Evolutionary conservation across 2,329 filamentous ascomycete genomes (phyloP).

Genomic region (Peltaster fructicola): DNA sequence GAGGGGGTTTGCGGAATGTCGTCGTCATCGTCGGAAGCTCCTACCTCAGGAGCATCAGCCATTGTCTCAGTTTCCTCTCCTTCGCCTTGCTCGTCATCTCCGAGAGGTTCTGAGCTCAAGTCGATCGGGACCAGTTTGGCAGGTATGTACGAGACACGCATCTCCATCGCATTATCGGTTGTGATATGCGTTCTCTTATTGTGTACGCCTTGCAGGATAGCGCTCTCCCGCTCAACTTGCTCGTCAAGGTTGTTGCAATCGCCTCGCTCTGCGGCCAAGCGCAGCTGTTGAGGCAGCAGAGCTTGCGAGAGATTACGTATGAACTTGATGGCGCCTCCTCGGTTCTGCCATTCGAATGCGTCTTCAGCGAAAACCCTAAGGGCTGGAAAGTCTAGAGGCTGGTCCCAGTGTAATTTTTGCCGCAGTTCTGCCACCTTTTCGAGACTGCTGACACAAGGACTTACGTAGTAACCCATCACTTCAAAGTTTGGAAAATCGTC

Average conservation of each 20-base stretch:
- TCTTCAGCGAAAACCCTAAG: constrained; percentile 60
- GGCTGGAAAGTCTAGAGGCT: constrained; percentile 44
- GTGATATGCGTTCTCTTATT: constrained; percentile 51
- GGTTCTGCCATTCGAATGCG: constrained; percentile 72
- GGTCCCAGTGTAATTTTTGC: constrained; percentile 40
- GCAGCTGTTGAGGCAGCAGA: constrained; percentile 45
- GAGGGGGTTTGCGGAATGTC: constrained; percentile 10
- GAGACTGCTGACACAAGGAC: constrained; percentile 59
- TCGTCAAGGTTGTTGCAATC: constrained; percentile 10
- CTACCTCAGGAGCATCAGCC: constrained; percentile 16
- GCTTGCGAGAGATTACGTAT: constrained; percentile 63
- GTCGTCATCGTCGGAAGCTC: constrained; percentile 16
- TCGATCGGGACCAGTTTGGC: constrained; percentile 61
- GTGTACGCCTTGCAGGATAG: constrained; percentile 48
- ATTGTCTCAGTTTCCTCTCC: too few species aligned
- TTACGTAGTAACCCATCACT: constrained; percentile 71
- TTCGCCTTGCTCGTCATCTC: constrained; percentile 26
- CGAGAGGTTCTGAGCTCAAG: constrained; percentile 55
- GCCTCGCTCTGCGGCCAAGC: constrained; percentile 18
- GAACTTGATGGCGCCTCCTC: constrained; percentile 66
- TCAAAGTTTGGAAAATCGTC: constrained; percentile 64
- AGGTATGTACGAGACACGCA: constrained; percentile 64
- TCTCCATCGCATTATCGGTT: constrained; percentile 57
- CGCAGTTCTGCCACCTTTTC: constrained; percentile 39
- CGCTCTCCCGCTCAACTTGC: constrained; percentile 29